These are phyloP conservation scores for Amphirosellinia nigrospora DNA, from an alignment of 495 filamentous ascomycete genomes.

Conservation along the genomic window DNA sequence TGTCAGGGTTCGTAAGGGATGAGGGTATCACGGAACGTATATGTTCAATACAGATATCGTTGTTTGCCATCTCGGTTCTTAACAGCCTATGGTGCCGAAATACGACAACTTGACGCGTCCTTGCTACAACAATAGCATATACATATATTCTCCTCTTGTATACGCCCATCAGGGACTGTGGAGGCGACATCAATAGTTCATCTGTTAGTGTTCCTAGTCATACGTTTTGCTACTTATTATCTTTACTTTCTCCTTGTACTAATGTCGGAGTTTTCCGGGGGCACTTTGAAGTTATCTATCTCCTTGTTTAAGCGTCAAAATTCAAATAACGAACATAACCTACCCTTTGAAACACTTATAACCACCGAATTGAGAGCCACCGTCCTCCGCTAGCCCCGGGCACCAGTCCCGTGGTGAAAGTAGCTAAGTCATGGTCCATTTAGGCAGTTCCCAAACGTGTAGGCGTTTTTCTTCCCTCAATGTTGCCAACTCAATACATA, in stretches of 20 bases:
- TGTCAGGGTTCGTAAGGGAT: background rate
- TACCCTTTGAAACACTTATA: background rate
- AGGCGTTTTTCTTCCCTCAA: background rate
- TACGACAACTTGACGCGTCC: background rate
- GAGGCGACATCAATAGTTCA: background rate
- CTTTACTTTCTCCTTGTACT: background rate
- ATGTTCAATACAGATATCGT: background rate
- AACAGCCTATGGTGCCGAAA: background rate
- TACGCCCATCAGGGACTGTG: background rate
- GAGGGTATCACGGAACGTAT: background rate
- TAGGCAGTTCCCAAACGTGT: background rate
- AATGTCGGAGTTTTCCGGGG: no score
- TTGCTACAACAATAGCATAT: background rate
- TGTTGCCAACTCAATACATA: background rate
- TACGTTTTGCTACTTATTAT: background rate
- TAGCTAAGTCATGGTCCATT: background rate
- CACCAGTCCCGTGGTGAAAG: background rate
- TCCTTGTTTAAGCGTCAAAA: no score
- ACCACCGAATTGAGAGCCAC: background rate
- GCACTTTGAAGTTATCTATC: no score
- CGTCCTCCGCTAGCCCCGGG: background rate
- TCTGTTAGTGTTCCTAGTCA: background rate
- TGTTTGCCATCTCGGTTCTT: background rate
- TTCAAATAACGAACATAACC: no score
- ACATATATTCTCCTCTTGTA: background rate